Percentiles rank a stretch among this genome's conserved stretches.
Conservation (phyloP, 2,329 filamentous ascomycete species). For the Colletotrichum simmondsii region DNA sequence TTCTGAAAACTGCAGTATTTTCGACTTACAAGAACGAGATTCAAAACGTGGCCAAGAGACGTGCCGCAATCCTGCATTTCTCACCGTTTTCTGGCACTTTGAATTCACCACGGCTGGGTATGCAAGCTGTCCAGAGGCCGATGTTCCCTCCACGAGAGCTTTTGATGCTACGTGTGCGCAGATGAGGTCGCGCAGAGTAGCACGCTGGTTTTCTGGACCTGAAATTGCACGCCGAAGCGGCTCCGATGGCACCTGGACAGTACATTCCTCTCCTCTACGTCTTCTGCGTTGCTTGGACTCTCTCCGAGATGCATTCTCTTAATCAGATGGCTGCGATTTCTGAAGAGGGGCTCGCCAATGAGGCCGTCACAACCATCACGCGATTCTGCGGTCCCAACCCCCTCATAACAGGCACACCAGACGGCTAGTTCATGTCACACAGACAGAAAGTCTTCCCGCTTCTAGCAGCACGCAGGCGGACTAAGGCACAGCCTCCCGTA, state of each 20-base stretch:
- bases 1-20: not conserved
- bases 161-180: not conserved
- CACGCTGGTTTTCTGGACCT: not conserved
- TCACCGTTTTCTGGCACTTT: not conserved
- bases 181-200: not conserved
- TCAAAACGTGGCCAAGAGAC: not conserved
- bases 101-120: not conserved
- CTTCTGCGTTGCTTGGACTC: not conserved
- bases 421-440: not conserved
- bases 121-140: not conserved
- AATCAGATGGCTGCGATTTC: not conserved
- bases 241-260: not conserved
- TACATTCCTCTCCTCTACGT: not conserved
- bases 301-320: not conserved
- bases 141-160: not conserved
- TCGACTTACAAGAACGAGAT: not conserved
- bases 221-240: not conserved
- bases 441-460: not conserved
- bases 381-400: not conserved
- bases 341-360: slow-evolving; percentile 1
- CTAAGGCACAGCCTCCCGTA: slow-evolving; percentile 4
- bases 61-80: not conserved
- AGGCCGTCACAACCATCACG: not conserved
- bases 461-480: not conserved
- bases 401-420: not conserved